These are phyloP conservation scores for Eimeria falciformis DNA, from an alignment of 169 alveolate genomes.

Conservation along the genomic window DNA sequence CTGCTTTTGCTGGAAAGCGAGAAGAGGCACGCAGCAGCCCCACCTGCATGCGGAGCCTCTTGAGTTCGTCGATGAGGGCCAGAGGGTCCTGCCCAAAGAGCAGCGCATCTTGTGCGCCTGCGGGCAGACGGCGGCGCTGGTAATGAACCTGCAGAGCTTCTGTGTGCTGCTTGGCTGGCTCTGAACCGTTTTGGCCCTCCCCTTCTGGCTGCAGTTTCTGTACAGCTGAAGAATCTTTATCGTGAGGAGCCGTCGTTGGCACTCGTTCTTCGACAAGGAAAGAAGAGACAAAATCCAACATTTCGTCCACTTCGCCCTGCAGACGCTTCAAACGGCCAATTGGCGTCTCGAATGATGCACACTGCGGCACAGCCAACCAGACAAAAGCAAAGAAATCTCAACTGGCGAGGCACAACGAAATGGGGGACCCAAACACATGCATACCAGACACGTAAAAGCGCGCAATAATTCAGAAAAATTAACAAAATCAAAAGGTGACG, in stretches of 20 bases:
- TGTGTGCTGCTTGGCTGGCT: not conserved
- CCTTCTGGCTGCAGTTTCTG: not conserved
- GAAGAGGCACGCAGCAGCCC: not conserved
- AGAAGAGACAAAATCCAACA: slow-evolving; percentile 75
- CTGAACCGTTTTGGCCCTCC: not conserved
- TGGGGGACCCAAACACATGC: too few species aligned
- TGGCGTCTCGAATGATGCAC: slow-evolving; percentile 71
- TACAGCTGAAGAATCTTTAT: not conserved
- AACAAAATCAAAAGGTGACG: too few species aligned
- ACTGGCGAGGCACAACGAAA: too few species aligned
- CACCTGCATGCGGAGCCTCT: slow-evolving; percentile 74
- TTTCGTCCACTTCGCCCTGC: slow-evolving; percentile 77
- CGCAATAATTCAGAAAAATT: too few species aligned
- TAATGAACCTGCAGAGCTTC: slow-evolving; percentile 45
- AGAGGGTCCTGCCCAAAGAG: slow-evolving; percentile 73
- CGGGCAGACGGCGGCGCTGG: slow-evolving; percentile 55
- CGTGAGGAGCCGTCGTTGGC: slow-evolving; percentile 1
- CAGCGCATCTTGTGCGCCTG: slow-evolving; percentile 72
- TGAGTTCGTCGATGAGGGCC: slow-evolving; percentile 65
- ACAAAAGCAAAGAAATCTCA: too few species aligned
- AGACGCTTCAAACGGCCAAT: slow-evolving; percentile 73
- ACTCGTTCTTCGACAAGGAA: slow-evolving; percentile 68
- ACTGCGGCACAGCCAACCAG: too few species aligned
- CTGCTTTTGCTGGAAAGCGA: not conserved
- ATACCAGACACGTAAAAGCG: too few species aligned